Conservation (phyloP, 306 rosid species). For the Luffa aegyptiaca region DNA sequence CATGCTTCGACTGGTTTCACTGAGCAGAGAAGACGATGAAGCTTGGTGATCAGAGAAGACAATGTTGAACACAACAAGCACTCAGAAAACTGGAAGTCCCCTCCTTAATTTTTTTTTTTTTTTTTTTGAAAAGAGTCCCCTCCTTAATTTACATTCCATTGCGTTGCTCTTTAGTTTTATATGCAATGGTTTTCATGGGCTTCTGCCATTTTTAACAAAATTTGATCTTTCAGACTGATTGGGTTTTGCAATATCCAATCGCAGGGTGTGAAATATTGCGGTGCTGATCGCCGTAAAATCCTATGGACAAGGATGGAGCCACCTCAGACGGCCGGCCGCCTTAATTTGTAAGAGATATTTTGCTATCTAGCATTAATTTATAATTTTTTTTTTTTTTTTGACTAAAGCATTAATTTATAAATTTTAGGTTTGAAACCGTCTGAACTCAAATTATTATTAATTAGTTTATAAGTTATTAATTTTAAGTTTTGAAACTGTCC, state of each 20-base stretch:
- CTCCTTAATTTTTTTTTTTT: background rate
- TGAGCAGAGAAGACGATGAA: background rate
- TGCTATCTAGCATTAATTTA: background rate
- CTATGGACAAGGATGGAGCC: background rate
- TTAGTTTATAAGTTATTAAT: too few relatives aligned
- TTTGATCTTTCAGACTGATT: background rate
- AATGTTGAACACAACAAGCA: background rate
- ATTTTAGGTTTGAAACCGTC: too few relatives aligned
- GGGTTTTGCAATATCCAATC: background rate
- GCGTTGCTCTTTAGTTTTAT: background rate
- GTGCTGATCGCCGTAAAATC: background rate
- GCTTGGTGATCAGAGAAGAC: background rate
- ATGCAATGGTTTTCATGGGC: background rate
- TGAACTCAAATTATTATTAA: too few relatives aligned
- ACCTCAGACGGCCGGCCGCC: background rate
- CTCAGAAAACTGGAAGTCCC: background rate
- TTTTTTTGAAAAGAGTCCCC: too few relatives aligned
- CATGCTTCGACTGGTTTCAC: background rate
- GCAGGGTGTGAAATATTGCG: background rate
- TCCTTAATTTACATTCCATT: background rate
- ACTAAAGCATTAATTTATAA: too few relatives aligned
- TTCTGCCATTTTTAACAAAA: background rate
- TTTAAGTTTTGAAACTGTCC: background rate
- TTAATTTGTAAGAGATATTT: background rate
- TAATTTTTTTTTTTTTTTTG: too few relatives aligned